Base-by-base conservation (phyloP, 2,329 filamentous ascomycete genomes). In the Aureobasidium uvarum region DNA sequence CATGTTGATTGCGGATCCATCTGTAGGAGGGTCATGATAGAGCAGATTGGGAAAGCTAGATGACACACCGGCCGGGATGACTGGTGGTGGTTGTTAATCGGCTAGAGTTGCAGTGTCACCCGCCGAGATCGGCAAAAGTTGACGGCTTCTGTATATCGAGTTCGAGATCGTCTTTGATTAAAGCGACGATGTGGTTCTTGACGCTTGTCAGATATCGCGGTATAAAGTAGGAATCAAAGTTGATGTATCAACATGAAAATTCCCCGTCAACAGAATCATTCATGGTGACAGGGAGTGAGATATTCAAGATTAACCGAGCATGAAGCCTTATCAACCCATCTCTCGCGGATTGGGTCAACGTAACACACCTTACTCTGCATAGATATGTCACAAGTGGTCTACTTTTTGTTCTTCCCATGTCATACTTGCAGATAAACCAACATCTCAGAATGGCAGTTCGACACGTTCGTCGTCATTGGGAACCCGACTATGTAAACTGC, bases 81-180 rank as follows among this genome's bases (percentile, higher is more conserved):
- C 58, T 51, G 58, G 33, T 31, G 58, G 28, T 50, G 31, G 58
- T 62, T 62, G 31, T 62, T 41, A 31, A 62, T 62, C 58, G 58
- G 45, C 45, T 62, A 28, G 33, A 60, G 41, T 60, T 60, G 56
- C 56, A 28, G 23, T 45, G 16, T 58, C 10, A 14, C 8, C 54
- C 38, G 54, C 50, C 38, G 39, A 20, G 38, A 16, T 45, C 54
- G 54, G 54, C 54, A 16, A 20, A 28, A 3, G 54, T 45, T 58
- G 11, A 25, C 25, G 38, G 23, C 54, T 58, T 45, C 6, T 23
- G 18, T 33, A 58, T 20, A 58, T 43, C 25, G 39, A 58, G 23
- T 14, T 41, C 16, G 5, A 14, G n/a, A 18, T 7, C 16, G 2
- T 20, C 51, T 23, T 11, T 14, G 13, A 55, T 18, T 23, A 20